These are phyloP conservation scores for Pseudogymnoascus destructans DNA, from an alignment of 2,329 filamentous ascomycete species.

Conservation along the genomic window DNA sequence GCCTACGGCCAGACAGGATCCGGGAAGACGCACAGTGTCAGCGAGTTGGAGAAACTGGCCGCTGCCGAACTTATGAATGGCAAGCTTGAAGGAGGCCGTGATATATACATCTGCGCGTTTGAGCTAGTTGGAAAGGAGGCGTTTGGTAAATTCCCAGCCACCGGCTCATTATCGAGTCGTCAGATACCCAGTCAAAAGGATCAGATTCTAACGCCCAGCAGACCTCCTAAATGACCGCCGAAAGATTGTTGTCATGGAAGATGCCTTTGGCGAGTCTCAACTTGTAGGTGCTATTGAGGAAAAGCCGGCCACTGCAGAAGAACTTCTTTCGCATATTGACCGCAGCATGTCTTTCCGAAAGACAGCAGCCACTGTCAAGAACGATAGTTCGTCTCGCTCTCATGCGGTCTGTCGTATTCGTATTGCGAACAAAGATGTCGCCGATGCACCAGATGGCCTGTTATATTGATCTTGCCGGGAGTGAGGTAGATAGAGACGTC, in stretches of 20 bases:
- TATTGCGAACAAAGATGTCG: constrained; percentile 26
- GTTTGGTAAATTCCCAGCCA: constrained; percentile 25
- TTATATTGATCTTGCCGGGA: constrained; percentile 37
- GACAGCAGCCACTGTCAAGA: constrained; percentile 33
- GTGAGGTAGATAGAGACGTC: constrained; percentile 59
- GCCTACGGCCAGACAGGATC: constrained; percentile 38
- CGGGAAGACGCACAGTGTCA: constrained; percentile 36
- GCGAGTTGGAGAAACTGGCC: constrained; percentile 30
- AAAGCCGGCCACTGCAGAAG: constrained; percentile 27
- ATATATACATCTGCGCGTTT: constrained; percentile 85
- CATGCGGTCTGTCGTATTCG: constrained; percentile 37
- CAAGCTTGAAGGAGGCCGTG: constrained; percentile 60
- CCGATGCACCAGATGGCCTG: constrained; percentile 29
- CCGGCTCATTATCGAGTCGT: neutral
- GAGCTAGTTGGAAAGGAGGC: constrained; percentile 79
- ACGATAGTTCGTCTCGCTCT: constrained; percentile 36
- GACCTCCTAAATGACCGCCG: constrained; percentile 33
- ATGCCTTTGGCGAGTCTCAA: constrained; percentile 33
- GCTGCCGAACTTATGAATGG: constrained; percentile 60
- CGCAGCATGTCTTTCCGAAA: constrained; percentile 39
- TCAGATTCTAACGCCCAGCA: constrained; percentile 8
- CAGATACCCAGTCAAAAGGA: neutral
- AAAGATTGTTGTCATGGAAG: constrained; percentile 33
- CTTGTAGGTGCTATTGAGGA: constrained; percentile 33
- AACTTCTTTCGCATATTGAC: constrained; percentile 77